Conservation (phyloP, 495 filamentous ascomycete genomes). For the Talaromyces adpressus region DNA sequence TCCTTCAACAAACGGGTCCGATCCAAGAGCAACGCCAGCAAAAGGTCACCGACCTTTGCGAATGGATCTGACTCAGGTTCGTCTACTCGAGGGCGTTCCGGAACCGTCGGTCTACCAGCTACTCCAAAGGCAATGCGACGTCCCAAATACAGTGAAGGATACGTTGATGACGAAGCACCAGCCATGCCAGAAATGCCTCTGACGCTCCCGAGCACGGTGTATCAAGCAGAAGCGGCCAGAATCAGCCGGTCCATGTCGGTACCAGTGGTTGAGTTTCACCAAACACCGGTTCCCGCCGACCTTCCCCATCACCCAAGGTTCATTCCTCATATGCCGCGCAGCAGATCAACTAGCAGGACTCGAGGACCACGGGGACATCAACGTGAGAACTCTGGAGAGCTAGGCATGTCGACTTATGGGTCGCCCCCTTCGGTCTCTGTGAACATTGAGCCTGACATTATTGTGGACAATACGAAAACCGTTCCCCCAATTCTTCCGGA, state of each 20-base stretch:
- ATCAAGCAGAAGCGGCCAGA: constrained; percentile 50
- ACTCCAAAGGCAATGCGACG: constrained; percentile 83
- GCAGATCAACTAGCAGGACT: constrained; percentile 36
- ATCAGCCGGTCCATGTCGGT: constrained; percentile 67
- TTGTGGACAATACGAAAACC: constrained; percentile 29
- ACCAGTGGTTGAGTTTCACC: constrained; percentile 54
- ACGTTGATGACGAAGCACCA: constrained; percentile 49
- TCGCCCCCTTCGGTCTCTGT: constrained; percentile 27
- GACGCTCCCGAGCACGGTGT: constrained; percentile 55
- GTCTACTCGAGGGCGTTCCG: constrained; percentile 23
- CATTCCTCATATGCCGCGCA: constrained; percentile 45
- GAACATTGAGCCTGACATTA: constrained; percentile 63
- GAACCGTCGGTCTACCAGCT: constrained; percentile 64
- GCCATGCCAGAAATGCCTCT: constrained; percentile 61
- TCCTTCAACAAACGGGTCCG: constrained; percentile 38
- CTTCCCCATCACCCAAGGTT: constrained; percentile 51
- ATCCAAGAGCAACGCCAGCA: constrained; percentile 28
- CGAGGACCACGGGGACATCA: constrained; percentile 31
- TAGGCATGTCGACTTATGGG: constrained; percentile 10
- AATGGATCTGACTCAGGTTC: constrained; percentile 38
- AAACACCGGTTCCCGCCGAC: constrained; percentile 33
- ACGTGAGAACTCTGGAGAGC: constrained; percentile 29
- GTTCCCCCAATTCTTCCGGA: constrained; percentile 65
- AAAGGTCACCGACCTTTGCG: constrained; percentile 39
- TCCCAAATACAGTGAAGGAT: constrained; percentile 55